Evolutionary conservation across 2,329 filamentous ascomycete genomes (phyloP), one percentile per base, ranked within the genome.

Genomic region (Colletotrichum tofieldiae): DNA sequence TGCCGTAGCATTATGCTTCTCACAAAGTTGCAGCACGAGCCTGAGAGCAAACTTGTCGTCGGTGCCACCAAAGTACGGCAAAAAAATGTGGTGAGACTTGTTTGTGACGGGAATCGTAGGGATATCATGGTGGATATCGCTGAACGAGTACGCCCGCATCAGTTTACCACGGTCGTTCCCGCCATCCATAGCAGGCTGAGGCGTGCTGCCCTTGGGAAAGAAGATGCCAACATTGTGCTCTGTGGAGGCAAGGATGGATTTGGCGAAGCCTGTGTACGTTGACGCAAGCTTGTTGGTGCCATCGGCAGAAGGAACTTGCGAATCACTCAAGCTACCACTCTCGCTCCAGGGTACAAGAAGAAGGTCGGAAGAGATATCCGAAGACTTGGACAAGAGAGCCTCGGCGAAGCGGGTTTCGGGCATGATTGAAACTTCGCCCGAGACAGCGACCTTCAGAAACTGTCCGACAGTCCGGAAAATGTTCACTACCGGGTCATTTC

Each of bases 281-380:
- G 80, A 82, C 5, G 83, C 79, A 55, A 84, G 75, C 77, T 86
- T 81, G 78, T 81, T 63, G 37, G 37, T 32, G 14, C 52, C 51
- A n/a, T 72, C 69, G 16, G 59, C 29, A 4, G 69, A 58, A 9
- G 58, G 45, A n/a, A 72, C 60, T 39, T 72, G 70, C 2, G 73
- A 79, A 5, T 82, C 78, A 45, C 82, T 79, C 76, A 96, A 88
- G 73, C 89, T 90, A 16, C 94, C 94, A 0, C 91, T 92, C 76
- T 97, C 93, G 76, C 93, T 96, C 96, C 96, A 98, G 0, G 96
- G 96, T 7, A 98, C 88, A 4, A 98, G 86, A 7, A 97, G 87
- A 35, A 96, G 88, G 77, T 96, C 93, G 0, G 93, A 91, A 1
- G 84, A 85, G 18, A 93, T 89, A 70, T 95, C 91, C 5, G 90